Evolutionary conservation across 768 basidiomycete genomes (phyloP), one percentile per base, ranked within the genome.

Genomic region (Suillus americanus): DNA sequence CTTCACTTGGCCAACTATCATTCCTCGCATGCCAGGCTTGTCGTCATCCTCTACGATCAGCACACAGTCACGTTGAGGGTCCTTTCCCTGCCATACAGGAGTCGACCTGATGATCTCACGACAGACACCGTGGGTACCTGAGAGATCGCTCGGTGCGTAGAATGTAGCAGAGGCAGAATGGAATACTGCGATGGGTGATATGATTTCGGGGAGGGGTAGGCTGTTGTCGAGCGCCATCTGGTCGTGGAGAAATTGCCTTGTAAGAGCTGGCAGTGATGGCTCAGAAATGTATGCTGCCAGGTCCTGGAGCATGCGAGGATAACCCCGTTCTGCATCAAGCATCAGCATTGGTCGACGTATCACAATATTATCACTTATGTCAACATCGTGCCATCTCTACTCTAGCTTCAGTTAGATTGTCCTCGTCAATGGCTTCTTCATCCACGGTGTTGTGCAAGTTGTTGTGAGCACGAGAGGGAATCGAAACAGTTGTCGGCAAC

Each of bases 1-100:
- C 16, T 56, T 55, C 2, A 77, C 71, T 12, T 66, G 65, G 4
- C 65, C 75, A 37, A 72, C 67, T 35, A 67, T 60, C 48, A 75
- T 64, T 5, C 71, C 70, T 18, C 37, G 53, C 54, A 77, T 70
- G 0, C 77, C 74, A 20, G 66, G 64, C 28, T 64, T 35, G 23
- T 68, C 63, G 14, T 68, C 48, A 55, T 72, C 65, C n/a, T 63
- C 60, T 3, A 63, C 66, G 33, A 75, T 64, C 28, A 74, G 72
- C 67, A 61, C 71, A 74, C 28, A 30, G 61, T 67, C 67, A 23
- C 65, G 16, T 6, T 62, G 62, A 12, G 61, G 54, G 10, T 43
- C 20, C 8, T 59, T 62, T 13, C 63, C 10, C 35, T 41, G 10
- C 72, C 70, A 73, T 2, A 51, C 57, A 48, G 64, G 67, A 7